Base-by-base conservation (phyloP, 2,329 filamentous ascomycete species). In the Clonostachys byssicola region DNA sequence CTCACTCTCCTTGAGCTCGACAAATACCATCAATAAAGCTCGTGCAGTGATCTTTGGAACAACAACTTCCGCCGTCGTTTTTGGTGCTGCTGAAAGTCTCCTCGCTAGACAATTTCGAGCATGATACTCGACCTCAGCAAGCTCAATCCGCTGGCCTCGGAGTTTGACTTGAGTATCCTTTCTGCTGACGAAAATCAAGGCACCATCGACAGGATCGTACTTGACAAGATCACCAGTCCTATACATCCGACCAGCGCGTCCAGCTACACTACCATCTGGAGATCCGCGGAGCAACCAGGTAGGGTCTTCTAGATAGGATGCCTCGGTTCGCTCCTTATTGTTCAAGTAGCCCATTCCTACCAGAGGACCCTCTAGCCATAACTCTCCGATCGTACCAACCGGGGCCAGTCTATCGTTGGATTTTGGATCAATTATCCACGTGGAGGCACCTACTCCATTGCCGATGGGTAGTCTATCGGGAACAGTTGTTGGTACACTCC, bases 291-390 rank as follows among this genome's bases (percentile, higher is more conserved):
- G 66, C 64, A 42, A 10, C 49, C 36, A 86, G 1, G 60, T 50
- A 0, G 83, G 75, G 57, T 94, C 87, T 1, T 81, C 53, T 43
- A 83, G 70, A 51, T 82, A 83, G 0, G 66, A 67, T 23, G 66
- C 67, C 12, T 63, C 64, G 0, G 78, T 81, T 55, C 76, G 77
- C 43, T 68, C 64, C 1, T 64, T 62, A 41, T 81, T 72, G 48
- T 75, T 73, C 39, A 80, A 60, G 49, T 83, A 83, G 20, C 77
- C 89, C 35, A 77, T 73, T 39, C 82, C 84, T 7, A 96, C 81
- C 65, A 96, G 90, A 43, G 88, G 80, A 10, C 91, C 92, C 13
- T 89, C 90, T 61, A 95, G 94, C 58, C 88, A 94, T 6, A 95
- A 73, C 61, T 96, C 91, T 12, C 92, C 92, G n/a, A 89, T 71